phyloP scores from a whole-genome alignment of 352 stramenopile genomes.

The Elongisporangium undulatum region DNA sequence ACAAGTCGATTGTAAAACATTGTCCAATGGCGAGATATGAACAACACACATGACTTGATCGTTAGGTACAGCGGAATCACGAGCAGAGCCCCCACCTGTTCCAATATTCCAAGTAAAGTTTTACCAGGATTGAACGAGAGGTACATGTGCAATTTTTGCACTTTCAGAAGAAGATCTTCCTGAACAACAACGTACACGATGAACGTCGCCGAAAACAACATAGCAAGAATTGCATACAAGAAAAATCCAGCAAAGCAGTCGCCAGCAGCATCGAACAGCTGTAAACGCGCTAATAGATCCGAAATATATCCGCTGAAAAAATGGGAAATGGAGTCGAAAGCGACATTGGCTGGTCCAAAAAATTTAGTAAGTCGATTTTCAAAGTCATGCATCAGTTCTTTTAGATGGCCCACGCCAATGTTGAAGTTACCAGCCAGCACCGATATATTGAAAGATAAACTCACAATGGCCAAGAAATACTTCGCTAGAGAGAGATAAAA shows the following conservation, averaged over 20 bases:
- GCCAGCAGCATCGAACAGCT: conserved; percentile 19
- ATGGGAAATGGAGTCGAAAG: conserved; percentile 18
- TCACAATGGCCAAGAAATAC: conserved; percentile 46
- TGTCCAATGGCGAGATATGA: conserved; percentile 37
- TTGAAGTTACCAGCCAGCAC: conserved; percentile 37
- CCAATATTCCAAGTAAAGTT: conserved; percentile 17
- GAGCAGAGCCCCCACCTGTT: conserved; percentile 42
- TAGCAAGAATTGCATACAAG: conserved; percentile 18
- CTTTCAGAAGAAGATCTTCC: conserved; percentile 48
- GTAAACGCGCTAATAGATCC: conserved; percentile 24
- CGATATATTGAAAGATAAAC: conserved; percentile 61
- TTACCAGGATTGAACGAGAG: conserved; percentile 35
- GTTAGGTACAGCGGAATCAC: conserved; percentile 47
- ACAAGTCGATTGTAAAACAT: conserved; percentile 22
- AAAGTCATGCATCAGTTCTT: conserved; percentile 19
- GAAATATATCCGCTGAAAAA: conserved; percentile 34
- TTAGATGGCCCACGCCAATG: conserved; percentile 7
- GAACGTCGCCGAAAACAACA: conserved; percentile 36
- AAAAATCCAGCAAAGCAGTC: conserved; percentile 41
- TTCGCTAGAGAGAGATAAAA: conserved; percentile 25
- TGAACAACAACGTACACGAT: conserved; percentile 56
- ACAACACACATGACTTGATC: conserved; percentile 61
- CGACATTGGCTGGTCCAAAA: conserved; percentile 18
- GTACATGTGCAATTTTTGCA: conserved; percentile 48
- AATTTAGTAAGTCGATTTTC: conserved; percentile 12